Evolutionary conservation across 345 rosid genomes (phyloP).

Genomic region (Toxicodendron radicans): DNA sequence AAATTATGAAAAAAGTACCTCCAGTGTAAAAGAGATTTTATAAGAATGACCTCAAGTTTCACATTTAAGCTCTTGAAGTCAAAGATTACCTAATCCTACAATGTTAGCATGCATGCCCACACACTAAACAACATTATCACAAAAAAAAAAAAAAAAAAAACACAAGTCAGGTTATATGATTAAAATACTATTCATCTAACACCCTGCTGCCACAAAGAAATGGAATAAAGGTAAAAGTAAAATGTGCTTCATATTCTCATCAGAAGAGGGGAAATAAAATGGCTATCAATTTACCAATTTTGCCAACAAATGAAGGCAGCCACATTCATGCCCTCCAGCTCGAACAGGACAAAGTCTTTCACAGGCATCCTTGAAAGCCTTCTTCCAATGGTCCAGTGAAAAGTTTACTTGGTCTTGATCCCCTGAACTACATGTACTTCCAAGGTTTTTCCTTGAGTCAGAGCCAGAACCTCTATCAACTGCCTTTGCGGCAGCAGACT

Average conservation of each 20-base stretch:
- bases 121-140: background rate
- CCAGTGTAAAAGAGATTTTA: background rate
- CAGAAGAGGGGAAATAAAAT: background rate
- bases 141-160: background rate
- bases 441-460: constrained; percentile 46
- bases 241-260: background rate
- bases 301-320: constrained; percentile 68
- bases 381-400: constrained; percentile 83
- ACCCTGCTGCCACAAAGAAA: background rate
- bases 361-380: constrained; percentile 85
- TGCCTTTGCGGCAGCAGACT: constrained; percentile 47
- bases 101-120: background rate
- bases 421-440: constrained; percentile 38
- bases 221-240: background rate
- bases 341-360: constrained; percentile 94
- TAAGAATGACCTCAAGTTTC: constrained; percentile 9
- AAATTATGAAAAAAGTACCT: background rate
- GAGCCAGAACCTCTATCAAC: constrained; percentile 37
- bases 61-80: background rate
- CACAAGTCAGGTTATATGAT: too few species aligned
- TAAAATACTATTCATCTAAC: background rate
- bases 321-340: constrained; percentile 91
- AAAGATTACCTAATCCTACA: background rate
- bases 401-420: constrained; percentile 65
- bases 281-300: constrained; percentile 62